Evolutionary conservation across 331 rosid species (phyloP).

Genomic region (Quercus phellos): DNA sequence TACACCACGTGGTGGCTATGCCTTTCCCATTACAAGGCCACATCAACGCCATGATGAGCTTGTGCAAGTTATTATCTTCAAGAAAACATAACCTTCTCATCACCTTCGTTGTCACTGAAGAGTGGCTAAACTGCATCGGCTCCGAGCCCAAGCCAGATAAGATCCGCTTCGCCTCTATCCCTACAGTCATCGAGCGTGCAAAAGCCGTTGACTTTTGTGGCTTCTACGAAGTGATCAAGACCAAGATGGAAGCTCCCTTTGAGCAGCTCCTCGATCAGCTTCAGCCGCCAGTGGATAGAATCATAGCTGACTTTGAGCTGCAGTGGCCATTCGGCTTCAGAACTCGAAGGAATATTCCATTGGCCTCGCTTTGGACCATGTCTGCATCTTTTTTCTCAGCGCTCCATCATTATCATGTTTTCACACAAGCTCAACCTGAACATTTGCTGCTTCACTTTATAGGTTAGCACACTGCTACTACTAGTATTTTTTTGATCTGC

Average conservation of each 20-base stretch:
- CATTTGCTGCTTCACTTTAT: background rate
- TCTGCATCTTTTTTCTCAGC: conserved; percentile 42
- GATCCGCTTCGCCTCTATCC: conserved; percentile 26
- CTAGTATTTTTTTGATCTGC: no score
- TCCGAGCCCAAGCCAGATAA: conserved; percentile 32
- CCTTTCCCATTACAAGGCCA: conserved; percentile 36
- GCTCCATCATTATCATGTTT: conserved; percentile 30
- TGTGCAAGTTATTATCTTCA: conserved; percentile 33
- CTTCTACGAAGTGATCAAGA: conserved; percentile 45
- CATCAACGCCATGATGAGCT: conserved; percentile 38
- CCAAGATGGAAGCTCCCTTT: conserved; percentile 50
- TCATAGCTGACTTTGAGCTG: conserved; percentile 37
- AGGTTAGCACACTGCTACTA: background rate
- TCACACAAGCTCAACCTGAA: background rate
- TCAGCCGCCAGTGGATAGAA: conserved; percentile 18
- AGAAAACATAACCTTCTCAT: conserved; percentile 3
- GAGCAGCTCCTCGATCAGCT: conserved; percentile 40
- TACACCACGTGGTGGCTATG: conserved; percentile 30
- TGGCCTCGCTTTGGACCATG: conserved; percentile 51
- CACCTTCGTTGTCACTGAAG: conserved; percentile 42
- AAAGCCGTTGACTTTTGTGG: conserved; percentile 27
- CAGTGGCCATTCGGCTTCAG: conserved; percentile 40
- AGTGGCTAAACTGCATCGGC: conserved; percentile 37
- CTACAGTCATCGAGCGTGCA: conserved; percentile 24
- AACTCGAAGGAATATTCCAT: conserved; percentile 37